Conservation (phyloP, 2,329 filamentous ascomycete species). For the Neocatenulostroma microsporum region DNA sequence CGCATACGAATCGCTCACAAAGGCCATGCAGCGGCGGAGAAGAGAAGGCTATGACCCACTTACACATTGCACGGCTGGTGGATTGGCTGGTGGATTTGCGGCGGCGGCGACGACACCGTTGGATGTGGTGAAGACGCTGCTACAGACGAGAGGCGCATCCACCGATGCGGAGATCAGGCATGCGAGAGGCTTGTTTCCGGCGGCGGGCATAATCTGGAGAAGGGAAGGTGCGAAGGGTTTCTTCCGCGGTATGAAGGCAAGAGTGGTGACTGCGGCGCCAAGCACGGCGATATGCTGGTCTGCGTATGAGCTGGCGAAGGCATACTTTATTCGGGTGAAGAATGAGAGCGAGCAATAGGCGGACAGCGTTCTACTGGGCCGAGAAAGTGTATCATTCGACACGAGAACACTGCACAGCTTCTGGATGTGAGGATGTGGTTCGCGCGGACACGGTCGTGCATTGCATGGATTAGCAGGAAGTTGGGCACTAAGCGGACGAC, state of each 20-base stretch:
- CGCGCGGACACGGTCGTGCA: no score
- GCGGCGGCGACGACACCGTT: conserved; percentile 91
- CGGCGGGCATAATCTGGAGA: conserved; percentile 71
- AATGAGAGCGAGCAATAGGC: conserved; percentile 24
- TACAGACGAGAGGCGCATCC: conserved; percentile 85
- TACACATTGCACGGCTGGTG: conserved; percentile 88
- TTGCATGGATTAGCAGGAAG: no score
- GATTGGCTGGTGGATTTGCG: conserved; percentile 84
- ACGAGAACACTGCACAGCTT: no score
- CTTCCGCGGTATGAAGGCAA: conserved; percentile 83
- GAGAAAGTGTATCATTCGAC: no score
- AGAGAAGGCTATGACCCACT: conserved; percentile 68
- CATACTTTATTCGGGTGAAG: conserved; percentile 50
- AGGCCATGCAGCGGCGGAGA: conserved; percentile 65
- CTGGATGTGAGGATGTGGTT: no score
- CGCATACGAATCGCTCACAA: conserved; percentile 94
- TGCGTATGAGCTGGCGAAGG: conserved; percentile 61
- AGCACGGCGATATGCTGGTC: conserved; percentile 99
- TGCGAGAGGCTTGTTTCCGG: conserved; percentile 74
- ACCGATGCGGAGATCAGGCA: conserved; percentile 71
- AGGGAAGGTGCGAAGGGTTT: conserved; percentile 82
- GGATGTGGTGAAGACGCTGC: conserved; percentile 95
- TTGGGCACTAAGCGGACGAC: no score
- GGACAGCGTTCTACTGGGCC: no score
- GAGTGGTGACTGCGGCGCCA: conserved; percentile 93